A percentile compares a stretch with the other conserved stretches of the same genome.
Evolutionary conservation across 768 basidiomycete genomes (phyloP).

Genomic region (Amylocystis lapponica): DNA sequence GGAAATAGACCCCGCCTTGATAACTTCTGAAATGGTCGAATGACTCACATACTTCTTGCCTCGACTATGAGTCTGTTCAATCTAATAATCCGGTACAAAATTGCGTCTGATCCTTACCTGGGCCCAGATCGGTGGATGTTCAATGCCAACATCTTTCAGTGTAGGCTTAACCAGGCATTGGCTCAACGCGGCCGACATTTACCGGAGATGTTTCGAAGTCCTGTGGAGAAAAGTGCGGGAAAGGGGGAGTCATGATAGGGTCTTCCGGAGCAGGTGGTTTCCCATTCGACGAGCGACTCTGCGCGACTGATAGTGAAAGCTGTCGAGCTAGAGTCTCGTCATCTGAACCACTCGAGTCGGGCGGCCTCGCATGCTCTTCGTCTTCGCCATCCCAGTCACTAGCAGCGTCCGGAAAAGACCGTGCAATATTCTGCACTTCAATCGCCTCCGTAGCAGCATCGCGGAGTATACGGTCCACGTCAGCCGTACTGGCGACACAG

Average conservation of each 20-base stretch:
- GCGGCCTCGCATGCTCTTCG: neutral
- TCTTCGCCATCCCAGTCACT: conserved; percentile 7
- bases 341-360: conserved; percentile 13
- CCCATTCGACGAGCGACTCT: too few relatives aligned
- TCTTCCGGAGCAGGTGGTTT: too few relatives aligned
- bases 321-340: conserved; percentile 3
- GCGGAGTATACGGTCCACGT: conserved; percentile 10
- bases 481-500: neutral
- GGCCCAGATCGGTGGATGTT: conserved; percentile 41
- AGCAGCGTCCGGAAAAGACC: neutral
- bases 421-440: neutral
- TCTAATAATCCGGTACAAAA: neutral
- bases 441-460: conserved; percentile 8
- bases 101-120: conserved; percentile 25
- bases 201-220: neutral
- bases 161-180: neutral
- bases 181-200: neutral
- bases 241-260: too few relatives aligned
- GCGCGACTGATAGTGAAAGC: neutral
- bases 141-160: neutral
- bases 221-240: neutral
- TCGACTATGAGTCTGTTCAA: conserved; percentile 43
- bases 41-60: conserved; percentile 81
- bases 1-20: conserved; percentile 74
- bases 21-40: conserved; percentile 72